A percentile compares a stretch with the other conserved stretches of the same genome.
These are phyloP conservation scores for Daedaleopsis nitida DNA, from an alignment of 768 basidiomycete species.

Conservation along the genomic window DNA sequence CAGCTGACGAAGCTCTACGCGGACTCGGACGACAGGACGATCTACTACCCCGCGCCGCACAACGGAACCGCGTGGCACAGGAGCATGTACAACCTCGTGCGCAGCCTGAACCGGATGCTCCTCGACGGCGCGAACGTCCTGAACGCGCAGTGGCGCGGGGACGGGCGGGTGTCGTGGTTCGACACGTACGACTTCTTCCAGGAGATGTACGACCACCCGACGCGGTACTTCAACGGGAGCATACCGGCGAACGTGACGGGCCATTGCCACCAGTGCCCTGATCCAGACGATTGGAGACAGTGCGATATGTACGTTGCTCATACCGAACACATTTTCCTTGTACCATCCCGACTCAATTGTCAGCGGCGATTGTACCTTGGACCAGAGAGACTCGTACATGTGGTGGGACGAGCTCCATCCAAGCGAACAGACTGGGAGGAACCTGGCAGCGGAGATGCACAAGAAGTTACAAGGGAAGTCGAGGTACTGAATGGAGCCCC, in stretches of 20 bases:
- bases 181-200: conserved; percentile 60
- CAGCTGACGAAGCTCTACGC: conserved; percentile 29
- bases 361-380: conserved; percentile 35
- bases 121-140: conserved; percentile 42
- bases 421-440: conserved; percentile 59
- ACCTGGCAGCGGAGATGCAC: conserved; percentile 52
- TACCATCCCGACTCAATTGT: no score
- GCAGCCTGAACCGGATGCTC: conserved; percentile 37
- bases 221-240: conserved; percentile 60
- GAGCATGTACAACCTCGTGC: conserved; percentile 21
- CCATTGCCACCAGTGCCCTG: conserved; percentile 49
- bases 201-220: conserved; percentile 56
- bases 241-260: conserved; percentile 60
- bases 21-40: conserved; percentile 24
- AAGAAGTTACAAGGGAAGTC: not conserved
- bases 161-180: conserved; percentile 32
- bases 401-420: conserved; percentile 68
- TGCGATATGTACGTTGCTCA: not conserved
- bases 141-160: not conserved
- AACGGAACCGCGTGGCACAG: conserved; percentile 31
- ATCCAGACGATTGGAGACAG: conserved; percentile 29
- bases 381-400: conserved; percentile 53
- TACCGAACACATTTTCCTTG: conserved; percentile 22
- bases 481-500: not conserved
- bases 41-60: conserved; percentile 28